Evolutionary conservation across 176 grass and related monocot genomes (phyloP).

Genomic region (Zizania latifolia): DNA sequence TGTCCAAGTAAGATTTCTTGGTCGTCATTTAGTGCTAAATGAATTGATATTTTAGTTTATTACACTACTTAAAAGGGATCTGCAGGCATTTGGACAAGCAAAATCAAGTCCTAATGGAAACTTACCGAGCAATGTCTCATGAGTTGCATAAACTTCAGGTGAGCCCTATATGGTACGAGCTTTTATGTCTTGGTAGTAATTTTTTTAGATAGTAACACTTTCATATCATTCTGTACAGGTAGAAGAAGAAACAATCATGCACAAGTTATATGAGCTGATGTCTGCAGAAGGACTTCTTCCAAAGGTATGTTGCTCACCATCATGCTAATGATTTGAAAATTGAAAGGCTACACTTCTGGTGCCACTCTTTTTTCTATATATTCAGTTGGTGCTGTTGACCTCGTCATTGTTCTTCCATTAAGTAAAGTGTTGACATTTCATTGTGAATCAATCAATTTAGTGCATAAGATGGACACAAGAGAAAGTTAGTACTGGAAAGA

Average conservation of each 20-base stretch:
- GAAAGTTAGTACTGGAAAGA: neutral
- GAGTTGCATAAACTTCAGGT: slow-evolving; percentile 74
- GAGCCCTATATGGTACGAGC: neutral
- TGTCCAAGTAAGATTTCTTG: slow-evolving; percentile 45
- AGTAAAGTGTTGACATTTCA: slow-evolving; percentile 3
- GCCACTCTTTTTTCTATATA: neutral
- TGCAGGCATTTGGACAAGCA: slow-evolving; percentile 84
- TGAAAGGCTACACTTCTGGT: neutral
- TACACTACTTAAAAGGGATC: slow-evolving; percentile 19
- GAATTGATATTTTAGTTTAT: neutral
- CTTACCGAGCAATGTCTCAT: slow-evolving; percentile 65
- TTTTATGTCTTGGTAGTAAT: neutral
- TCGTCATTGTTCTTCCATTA: neutral
- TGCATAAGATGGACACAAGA: neutral
- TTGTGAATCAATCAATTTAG: neutral
- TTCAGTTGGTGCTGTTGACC: neutral
- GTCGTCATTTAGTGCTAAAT: neutral
- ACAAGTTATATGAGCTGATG: slow-evolving; percentile 68
- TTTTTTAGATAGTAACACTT: slow-evolving; percentile 13
- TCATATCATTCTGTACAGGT: slow-evolving; percentile 42
- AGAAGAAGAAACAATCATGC: slow-evolving; percentile 90
- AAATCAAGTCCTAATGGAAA: slow-evolving; percentile 58
- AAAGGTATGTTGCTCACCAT: slow-evolving; percentile 41
- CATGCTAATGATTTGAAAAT: slow-evolving; percentile 1
- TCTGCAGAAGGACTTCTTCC: slow-evolving; percentile 59